Evolutionary conservation across 768 basidiomycete genomes (phyloP).

Genomic region (Tulasnella sp.): DNA sequence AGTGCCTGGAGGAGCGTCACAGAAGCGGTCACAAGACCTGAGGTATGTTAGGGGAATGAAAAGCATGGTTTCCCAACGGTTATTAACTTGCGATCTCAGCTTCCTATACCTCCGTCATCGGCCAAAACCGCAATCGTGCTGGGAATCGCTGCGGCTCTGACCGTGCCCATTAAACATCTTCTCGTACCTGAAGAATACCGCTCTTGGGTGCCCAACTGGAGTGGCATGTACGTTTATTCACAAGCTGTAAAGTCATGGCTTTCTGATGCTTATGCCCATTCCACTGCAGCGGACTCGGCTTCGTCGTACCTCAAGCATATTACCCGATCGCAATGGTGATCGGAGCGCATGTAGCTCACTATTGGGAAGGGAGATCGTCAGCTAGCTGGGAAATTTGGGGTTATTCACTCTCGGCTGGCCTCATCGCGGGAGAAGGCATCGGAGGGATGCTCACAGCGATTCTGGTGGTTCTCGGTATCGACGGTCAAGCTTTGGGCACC

Average conservation of each 20-base stretch:
- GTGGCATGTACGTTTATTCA: neutral
- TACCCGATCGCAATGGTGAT: constrained; percentile 17
- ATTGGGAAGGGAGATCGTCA: constrained; percentile 14
- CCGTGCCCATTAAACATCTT: constrained; percentile 9
- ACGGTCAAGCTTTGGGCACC: constrained; percentile 1
- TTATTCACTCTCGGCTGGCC: constrained; percentile 17
- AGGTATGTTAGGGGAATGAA: neutral
- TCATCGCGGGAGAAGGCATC: constrained; percentile 18
- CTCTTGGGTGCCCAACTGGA: constrained; percentile 18
- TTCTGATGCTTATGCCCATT: neutral
- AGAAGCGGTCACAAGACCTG: constrained; percentile 14
- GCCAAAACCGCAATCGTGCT: constrained; percentile 15
- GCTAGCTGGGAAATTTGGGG: constrained; percentile 16
- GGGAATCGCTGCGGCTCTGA: constrained; percentile 3
- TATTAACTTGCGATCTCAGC: neutral
- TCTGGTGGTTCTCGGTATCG: neutral
- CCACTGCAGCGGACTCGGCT: constrained; percentile 15
- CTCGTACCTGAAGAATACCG: constrained; percentile 13
- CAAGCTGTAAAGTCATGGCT: neutral
- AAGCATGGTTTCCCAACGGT: neutral
- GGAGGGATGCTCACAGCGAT: constrained; percentile 17
- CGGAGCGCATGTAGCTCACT: constrained; percentile 13
- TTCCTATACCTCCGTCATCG: constrained; percentile 15
- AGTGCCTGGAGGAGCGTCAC: constrained; percentile 16
- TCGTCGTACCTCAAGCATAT: constrained; percentile 16